Conservation (phyloP, 1,284 basidiomycete genomes). For the Omphalotus olearius region DNA sequence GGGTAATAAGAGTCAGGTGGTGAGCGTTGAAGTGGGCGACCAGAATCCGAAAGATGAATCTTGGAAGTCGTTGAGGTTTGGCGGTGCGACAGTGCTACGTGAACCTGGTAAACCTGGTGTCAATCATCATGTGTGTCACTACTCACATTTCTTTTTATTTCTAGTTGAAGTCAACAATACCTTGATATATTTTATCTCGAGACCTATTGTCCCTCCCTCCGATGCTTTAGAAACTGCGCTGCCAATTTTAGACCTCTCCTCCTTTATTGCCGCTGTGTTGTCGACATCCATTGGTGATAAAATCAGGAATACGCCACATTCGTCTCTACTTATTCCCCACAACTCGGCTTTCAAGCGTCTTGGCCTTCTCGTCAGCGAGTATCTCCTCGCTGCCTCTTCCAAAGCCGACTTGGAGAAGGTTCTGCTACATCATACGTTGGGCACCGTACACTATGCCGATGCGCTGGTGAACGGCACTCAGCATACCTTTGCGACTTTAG, state of each 20-base stretch:
- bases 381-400: conserved; percentile 74
- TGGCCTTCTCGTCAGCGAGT: conserved; percentile 81
- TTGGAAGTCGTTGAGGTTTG: conserved; percentile 72
- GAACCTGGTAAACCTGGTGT: conserved; percentile 56
- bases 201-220: conserved; percentile 77
- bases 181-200: conserved; percentile 87
- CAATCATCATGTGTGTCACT: neutral
- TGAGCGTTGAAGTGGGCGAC: conserved; percentile 64
- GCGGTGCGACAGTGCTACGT: conserved; percentile 77
- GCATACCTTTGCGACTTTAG: conserved; percentile 67
- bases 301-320: conserved; percentile 64
- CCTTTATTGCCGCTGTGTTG: conserved; percentile 87
- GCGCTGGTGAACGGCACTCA: conserved; percentile 60
- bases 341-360: conserved; percentile 87
- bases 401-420: conserved; percentile 80
- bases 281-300: conserved; percentile 76
- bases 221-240: conserved; percentile 83
- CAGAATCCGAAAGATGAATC: conserved; percentile 39
- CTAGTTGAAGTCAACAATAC: conserved; percentile 73
- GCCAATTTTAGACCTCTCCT: conserved; percentile 79
- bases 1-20: conserved; percentile 65
- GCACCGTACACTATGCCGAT: conserved; percentile 72
- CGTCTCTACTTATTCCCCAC: conserved; percentile 84
- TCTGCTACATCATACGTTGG: conserved; percentile 82
- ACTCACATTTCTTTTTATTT: conserved; percentile 3